Evolutionary conservation across 2,329 filamentous ascomycete genomes (phyloP), one percentile per base, ranked within the genome.

Genomic region (Apiospora arundinis): DNA sequence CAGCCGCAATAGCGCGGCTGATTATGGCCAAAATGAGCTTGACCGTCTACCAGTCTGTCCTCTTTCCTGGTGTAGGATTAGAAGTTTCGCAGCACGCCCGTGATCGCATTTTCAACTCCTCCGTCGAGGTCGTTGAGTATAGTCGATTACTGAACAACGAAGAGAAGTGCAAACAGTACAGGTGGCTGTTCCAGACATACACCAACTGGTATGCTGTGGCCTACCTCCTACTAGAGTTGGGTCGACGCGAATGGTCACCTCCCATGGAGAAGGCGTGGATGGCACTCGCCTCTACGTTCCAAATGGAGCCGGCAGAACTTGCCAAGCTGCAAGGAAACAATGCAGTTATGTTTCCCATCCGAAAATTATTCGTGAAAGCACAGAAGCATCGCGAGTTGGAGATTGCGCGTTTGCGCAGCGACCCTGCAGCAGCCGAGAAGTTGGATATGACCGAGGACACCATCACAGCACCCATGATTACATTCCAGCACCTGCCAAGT

Each of bases 101-200:
- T 1, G 80, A 82, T 69, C 84, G 83, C 44, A 78, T 90, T 0
- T 83, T 89, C 4, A 80, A 85, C 56, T 82, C 86, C 0, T 86
- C 85, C 2, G 85, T 89, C 23, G 87, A 89, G 73, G 82, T 89
- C 0, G 86, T 88, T 56, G 88, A 90, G 75, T 89, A 88, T 74
- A 88, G 85, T 72, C 84, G 87, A 73, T 81, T 85, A 0, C 78
- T 91, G n/a, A 88, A 87, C 69, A 80, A 82, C 2, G 87, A 90
- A 70, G 79, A 81, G 2, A 81, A 80, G 21, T 84, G 83, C 69
- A 83, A 83, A 12, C 85, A 85, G 66, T 90, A 86, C 85, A 85
- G 86, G 23, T 91, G 89, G 89, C 80, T 89, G 7, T 90, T 88
- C 77, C 86, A 89, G 74, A 88, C 87, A 0, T 90, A 89, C 76